phyloP scores from a whole-genome alignment of 805 yeast species.

The Cyberlindnera samutprakarnensis region DNA sequence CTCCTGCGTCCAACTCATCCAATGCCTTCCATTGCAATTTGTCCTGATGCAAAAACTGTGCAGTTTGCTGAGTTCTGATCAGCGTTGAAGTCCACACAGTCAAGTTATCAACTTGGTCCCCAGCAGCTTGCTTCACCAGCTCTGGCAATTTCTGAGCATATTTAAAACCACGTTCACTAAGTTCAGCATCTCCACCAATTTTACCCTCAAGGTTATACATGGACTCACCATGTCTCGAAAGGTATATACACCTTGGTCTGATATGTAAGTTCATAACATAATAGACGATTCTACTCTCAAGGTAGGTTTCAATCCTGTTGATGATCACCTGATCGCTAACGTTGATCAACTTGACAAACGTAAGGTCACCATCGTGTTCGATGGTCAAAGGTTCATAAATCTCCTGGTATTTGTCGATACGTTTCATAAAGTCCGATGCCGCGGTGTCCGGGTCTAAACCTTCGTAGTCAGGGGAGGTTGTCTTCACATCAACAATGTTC shows the following conservation, averaged over 20 bases:
- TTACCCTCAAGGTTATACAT: conserved; percentile 87
- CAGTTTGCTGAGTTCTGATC: conserved; percentile 87
- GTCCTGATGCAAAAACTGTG: conserved; percentile 70
- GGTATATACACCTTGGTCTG: conserved; percentile 87
- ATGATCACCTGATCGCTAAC: conserved; percentile 84
- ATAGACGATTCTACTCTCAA: conserved; percentile 89
- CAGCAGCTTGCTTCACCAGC: conserved; percentile 45
- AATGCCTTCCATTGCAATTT: conserved; percentile 93
- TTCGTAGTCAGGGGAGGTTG: conserved; percentile 35
- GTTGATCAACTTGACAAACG: conserved; percentile 83
- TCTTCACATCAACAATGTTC: conserved; percentile 80
- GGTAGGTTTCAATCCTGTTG: conserved; percentile 78
- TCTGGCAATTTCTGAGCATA: conserved; percentile 80
- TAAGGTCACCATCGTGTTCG: conserved; percentile 49
- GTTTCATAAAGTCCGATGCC: conserved; percentile 57
- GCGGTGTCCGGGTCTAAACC: conserved; percentile 61
- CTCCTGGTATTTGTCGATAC: conserved; percentile 68
- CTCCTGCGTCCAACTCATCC: conserved; percentile 96
- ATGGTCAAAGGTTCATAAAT: conserved; percentile 71
- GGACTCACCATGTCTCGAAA: conserved; percentile 94
- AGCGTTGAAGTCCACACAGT: conserved; percentile 96
- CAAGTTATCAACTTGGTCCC: conserved; percentile 47
- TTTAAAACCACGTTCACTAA: conserved; percentile 76
- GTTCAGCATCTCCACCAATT: conserved; percentile 90
- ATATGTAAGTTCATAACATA: conserved; percentile 94